Evolutionary conservation across 2,329 filamentous ascomycete species (phyloP).

Genomic region (Diaporthe destruens): DNA sequence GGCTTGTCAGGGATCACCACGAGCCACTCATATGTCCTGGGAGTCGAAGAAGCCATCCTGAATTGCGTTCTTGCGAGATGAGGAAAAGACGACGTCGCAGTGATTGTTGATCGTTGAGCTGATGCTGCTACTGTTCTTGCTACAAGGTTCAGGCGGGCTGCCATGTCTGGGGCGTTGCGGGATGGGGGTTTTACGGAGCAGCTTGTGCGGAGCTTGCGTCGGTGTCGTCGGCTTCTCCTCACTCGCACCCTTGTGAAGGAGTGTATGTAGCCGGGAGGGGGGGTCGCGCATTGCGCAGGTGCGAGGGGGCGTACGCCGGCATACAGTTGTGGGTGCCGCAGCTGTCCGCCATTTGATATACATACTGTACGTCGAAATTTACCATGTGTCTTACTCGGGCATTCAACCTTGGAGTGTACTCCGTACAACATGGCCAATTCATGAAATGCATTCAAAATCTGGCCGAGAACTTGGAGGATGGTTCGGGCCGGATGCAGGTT

Average conservation of each 20-base stretch:
- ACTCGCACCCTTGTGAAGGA: not conserved
- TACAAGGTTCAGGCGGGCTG: constrained; percentile 34
- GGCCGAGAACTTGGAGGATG: too few species aligned
- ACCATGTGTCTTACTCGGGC: too few species aligned
- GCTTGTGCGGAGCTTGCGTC: not conserved
- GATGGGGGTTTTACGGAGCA: not conserved
- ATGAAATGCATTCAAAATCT: not conserved
- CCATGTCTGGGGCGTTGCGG: constrained; percentile 22
- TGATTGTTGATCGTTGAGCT: constrained; percentile 31
- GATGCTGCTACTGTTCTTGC: constrained; percentile 23
- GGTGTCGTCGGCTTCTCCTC: constrained; percentile 28
- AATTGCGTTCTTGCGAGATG: constrained; percentile 7
- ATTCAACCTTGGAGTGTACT: too few species aligned
- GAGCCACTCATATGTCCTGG: constrained; percentile 72
- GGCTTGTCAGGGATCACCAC: constrained; percentile 77
- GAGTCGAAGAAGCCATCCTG: constrained; percentile 38
- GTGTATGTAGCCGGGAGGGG: too few species aligned
- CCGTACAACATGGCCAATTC: not conserved
- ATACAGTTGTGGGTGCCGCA: not conserved
- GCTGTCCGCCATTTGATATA: not conserved
- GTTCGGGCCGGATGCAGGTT: not conserved
- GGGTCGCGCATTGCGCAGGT: constrained; percentile 8
- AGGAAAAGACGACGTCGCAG: not conserved
- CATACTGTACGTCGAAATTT: too few species aligned
- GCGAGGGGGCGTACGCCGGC: constrained; percentile 5